Evolutionary conservation across 1,284 basidiomycete genomes (phyloP), one percentile per base, ranked within the genome.

Genomic region (Veloboletus limbatus): DNA sequence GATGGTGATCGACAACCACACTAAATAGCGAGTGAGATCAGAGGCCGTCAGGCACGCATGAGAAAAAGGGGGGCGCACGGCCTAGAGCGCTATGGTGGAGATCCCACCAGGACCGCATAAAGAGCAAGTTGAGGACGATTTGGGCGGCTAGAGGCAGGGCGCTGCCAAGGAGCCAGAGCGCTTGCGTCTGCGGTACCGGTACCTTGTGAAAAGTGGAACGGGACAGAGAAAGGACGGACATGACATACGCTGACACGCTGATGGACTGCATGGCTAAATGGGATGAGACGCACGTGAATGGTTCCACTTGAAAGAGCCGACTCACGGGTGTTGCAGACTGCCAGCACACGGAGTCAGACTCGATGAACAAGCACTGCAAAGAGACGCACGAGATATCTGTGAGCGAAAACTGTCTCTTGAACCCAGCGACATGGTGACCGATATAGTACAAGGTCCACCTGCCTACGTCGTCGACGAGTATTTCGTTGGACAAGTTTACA

Each of bases 371-470:
- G 17, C 2, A 16, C 8, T 16, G 9, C 3, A 26, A 24, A 16
- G 35, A 21, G 28, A 62, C 75, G 49, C 48, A 79, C 60, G 81
- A 79, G 5, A 73, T 73, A 55, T 88, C 85, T 14, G 69, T 67
- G 13, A 88, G 68, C 1, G 81, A 83, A 63, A 88, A 88, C 33
- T 85, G 76, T 33, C 88, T 69, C 57, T 82, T 80, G 67, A 82
- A 88, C 1, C 86, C 88, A 11, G 72, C 58, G 2, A 79, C 69
- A 7, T 74, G 65, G 51, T 79, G 73, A 48, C 78, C 70, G 20
- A 86, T 59, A 2, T 74, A 67, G 45, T 71, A 71, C 45, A 81
- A 72, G 14, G 74, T 59, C 14, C 65, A 67, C 60, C 63, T 65
- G 45, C 2, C 4, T 18, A 34, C n/a, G 9, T 45, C 28, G 8